These are phyloP conservation scores for Monosporascus cannonballus DNA, from an alignment of 2,329 filamentous ascomycete species.

Conservation along the genomic window DNA sequence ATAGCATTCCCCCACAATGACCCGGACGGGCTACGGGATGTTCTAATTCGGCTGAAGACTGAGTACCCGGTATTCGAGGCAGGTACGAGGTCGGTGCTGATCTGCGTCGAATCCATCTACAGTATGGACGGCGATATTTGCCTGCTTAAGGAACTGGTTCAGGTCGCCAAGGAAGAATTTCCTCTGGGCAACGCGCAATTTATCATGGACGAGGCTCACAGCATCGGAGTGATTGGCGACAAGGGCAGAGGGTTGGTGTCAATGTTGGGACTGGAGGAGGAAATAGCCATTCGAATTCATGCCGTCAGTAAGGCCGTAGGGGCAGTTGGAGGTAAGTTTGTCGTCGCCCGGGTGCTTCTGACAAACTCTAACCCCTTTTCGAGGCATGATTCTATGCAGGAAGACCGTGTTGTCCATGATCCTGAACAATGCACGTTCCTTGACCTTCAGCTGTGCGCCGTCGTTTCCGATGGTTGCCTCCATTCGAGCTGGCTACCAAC, in stretches of 20 bases:
- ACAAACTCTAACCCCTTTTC: no score
- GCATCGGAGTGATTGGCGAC: slow-evolving; percentile 52
- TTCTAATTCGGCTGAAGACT: slow-evolving; percentile 20
- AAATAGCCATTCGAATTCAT: no score
- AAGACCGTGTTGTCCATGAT: slow-evolving; percentile 7
- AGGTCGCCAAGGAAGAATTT: slow-evolving; percentile 48
- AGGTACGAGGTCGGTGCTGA: slow-evolving; percentile 40
- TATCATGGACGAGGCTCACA: slow-evolving; percentile 65
- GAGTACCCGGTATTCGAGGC: background rate
- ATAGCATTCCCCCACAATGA: slow-evolving; percentile 47
- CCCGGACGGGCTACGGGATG: slow-evolving; percentile 20
- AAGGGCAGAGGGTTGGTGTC: slow-evolving; percentile 53
- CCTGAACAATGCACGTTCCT: slow-evolving; percentile 24
- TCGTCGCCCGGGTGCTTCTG: background rate
- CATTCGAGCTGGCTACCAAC: slow-evolving; percentile 27
- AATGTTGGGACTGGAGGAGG: slow-evolving; percentile 37
- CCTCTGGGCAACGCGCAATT: slow-evolving; percentile 54
- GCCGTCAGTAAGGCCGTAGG: no score
- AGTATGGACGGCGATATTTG: slow-evolving; percentile 79
- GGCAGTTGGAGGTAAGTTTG: slow-evolving; percentile 3
- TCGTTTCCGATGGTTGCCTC: slow-evolving; percentile 33
- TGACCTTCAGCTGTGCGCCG: slow-evolving; percentile 39
- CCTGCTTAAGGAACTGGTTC: slow-evolving; percentile 55
- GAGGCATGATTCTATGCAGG: slow-evolving; percentile 17
- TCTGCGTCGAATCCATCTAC: slow-evolving; percentile 68